phyloP scores from a whole-genome alignment of 2,329 filamentous ascomycete species.

The Curvularia sp. region DNA sequence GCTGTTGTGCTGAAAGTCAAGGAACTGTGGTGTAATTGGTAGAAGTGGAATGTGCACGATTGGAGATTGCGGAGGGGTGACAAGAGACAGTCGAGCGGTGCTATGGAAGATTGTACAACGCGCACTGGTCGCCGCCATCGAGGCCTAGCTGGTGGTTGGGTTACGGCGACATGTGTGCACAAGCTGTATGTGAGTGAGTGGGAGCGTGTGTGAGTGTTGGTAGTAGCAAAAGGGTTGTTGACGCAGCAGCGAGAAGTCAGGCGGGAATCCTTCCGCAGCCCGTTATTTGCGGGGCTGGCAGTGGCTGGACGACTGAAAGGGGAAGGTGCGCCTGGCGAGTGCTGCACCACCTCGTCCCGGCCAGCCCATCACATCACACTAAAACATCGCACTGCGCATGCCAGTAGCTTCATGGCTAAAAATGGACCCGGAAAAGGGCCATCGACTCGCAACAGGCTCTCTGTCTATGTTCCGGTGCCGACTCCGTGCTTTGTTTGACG shows the following conservation, averaged over 20 bases:
- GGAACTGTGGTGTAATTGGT: conserved; percentile 13
- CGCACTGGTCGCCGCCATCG: conserved; percentile 16
- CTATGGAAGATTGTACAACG: conserved; percentile 12
- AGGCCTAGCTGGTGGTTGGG: conserved; percentile 11
- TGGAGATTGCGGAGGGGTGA: conserved; percentile 9
- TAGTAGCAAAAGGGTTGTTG: conserved; percentile 3
- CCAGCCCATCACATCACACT: conserved; percentile 1
- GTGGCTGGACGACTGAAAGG: conserved; percentile 17
- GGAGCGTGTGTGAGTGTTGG: background rate
- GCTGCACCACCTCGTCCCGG: conserved; percentile 10
- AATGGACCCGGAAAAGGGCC: background rate
- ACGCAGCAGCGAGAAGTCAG: conserved; percentile 16
- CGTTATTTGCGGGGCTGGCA: conserved; percentile 23
- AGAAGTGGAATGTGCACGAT: conserved; percentile 6
- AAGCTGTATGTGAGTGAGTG: conserved; percentile 1
- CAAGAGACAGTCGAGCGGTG: background rate
- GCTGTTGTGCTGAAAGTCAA: conserved; percentile 11
- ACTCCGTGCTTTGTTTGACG: background rate
- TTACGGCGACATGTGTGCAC: conserved; percentile 16
- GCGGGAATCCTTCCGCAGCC: conserved; percentile 21
- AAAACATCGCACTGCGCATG: no score
- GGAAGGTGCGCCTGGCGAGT: conserved; percentile 16
- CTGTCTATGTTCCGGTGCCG: background rate
- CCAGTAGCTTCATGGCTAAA: background rate
- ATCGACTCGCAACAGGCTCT: background rate